These are phyloP conservation scores for Fusarium domesticum DNA, from an alignment of 2,329 filamentous ascomycete genomes.

Conservation along the genomic window DNA sequence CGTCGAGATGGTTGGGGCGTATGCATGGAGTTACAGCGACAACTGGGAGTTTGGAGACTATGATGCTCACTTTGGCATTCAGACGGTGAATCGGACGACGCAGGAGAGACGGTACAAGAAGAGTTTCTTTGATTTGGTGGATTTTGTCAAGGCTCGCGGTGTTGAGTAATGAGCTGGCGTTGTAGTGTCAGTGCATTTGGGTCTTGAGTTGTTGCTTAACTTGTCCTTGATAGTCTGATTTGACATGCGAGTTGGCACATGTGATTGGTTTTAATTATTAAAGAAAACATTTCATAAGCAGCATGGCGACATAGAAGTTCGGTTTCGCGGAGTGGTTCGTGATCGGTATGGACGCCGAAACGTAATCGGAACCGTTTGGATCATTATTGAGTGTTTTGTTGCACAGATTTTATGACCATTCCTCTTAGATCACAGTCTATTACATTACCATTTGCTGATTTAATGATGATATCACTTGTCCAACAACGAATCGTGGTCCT, in stretches of 20 bases:
- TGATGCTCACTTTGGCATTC: constrained; percentile 51
- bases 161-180: constrained; percentile 14
- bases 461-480: too few species aligned
- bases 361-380: too few species aligned
- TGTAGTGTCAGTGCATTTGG: not conserved
- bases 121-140: constrained; percentile 56
- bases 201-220: not conserved
- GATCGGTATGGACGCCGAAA: too few species aligned
- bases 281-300: too few species aligned
- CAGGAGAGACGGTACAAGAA: constrained; percentile 52
- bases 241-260: not conserved
- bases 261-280: too few species aligned
- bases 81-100: constrained; percentile 53
- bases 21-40: constrained; percentile 52
- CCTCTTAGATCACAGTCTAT: too few species aligned
- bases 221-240: not conserved
- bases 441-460: too few species aligned
- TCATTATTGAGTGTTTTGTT: too few species aligned
- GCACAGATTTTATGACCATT: too few species aligned
- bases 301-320: too few species aligned
- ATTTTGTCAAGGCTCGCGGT: constrained; percentile 43
- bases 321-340: too few species aligned
- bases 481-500: too few species aligned
- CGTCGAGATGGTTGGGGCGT: constrained; percentile 51
- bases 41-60: constrained; percentile 55